Conservation (phyloP, 495 filamentous ascomycete species). For the Xylaria grammica region DNA sequence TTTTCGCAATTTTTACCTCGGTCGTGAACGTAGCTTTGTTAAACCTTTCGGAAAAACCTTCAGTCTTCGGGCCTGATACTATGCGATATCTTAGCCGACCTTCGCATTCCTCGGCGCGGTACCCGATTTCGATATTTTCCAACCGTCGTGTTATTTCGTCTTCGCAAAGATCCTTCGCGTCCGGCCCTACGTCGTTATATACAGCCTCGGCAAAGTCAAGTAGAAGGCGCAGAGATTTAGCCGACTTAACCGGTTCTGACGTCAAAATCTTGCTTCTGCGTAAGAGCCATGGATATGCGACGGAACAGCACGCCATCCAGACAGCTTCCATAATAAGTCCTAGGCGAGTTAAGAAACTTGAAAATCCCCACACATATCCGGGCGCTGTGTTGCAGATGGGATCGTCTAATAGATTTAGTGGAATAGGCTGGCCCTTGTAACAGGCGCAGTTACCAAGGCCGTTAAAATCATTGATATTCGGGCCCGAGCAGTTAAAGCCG, state of each 20-base stretch:
- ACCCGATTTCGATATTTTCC: constrained; percentile 1
- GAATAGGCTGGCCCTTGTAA: constrained; percentile 4
- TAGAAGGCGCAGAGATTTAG: constrained; percentile 8
- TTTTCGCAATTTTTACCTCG: neutral
- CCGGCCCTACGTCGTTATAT: neutral
- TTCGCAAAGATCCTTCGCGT: neutral
- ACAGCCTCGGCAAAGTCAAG: constrained; percentile 3
- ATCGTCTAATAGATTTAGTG: neutral
- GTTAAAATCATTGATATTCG: neutral
- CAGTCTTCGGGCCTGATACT: neutral
- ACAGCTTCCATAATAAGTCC: constrained; percentile 19
- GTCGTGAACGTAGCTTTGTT: neutral
- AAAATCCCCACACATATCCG: constrained; percentile 20
- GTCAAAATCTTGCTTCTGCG: constrained; percentile 2
- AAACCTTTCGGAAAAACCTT: neutral
- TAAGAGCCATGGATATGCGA: constrained; percentile 14
- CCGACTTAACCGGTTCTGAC: constrained; percentile 9
- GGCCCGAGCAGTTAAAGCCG: neutral
- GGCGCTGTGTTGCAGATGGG: constrained; percentile 16
- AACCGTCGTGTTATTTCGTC: neutral
- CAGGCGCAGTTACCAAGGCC: constrained; percentile 4
- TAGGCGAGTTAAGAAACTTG: constrained; percentile 12
- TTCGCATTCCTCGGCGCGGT: neutral
- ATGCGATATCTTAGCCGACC: neutral
- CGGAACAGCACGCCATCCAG: constrained; percentile 18